Conservation (phyloP, 2,329 filamentous ascomycete species). For the Stagonosporopsis cucurbitacearum region DNA sequence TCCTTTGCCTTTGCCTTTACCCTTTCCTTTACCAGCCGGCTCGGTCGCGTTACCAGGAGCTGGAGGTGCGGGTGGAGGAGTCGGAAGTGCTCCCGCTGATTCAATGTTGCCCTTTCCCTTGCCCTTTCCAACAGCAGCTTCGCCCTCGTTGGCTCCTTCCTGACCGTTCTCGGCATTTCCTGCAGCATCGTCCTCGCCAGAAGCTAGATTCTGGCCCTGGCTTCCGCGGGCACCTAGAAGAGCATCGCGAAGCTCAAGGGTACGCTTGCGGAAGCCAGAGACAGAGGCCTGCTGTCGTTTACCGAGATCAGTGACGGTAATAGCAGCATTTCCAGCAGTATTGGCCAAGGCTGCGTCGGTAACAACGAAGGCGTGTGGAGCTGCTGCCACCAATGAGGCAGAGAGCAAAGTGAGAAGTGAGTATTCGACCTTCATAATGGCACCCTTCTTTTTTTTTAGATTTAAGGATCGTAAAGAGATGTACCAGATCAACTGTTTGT, state of each 20-base stretch:
- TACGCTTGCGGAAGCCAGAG: conserved; percentile 29
- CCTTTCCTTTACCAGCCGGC: not conserved
- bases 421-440: conserved; percentile 45
- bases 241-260: conserved; percentile 37
- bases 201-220: conserved; percentile 7
- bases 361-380: conserved; percentile 40
- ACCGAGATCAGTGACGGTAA: conserved; percentile 26
- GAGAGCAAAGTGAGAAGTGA: conserved; percentile 46
- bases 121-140: conserved; percentile 7
- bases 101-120: conserved; percentile 10
- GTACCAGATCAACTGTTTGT: conserved; percentile 28
- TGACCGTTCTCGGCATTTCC: not conserved
- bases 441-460: conserved; percentile 19
- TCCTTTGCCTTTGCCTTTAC: conserved; percentile 4
- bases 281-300: conserved; percentile 13
- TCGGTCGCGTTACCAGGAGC: conserved; percentile 3
- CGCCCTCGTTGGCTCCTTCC: not conserved
- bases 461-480: conserved; percentile 24
- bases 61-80: not conserved
- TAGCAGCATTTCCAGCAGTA: conserved; percentile 31
- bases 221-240: conserved; percentile 29
- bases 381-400: conserved; percentile 41
- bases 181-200: not conserved
- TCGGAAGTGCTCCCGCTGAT: not conserved
- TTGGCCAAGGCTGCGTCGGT: conserved; percentile 35